phyloP scores from a whole-genome alignment of 805 yeast species.

The Candida sithepensis region DNA sequence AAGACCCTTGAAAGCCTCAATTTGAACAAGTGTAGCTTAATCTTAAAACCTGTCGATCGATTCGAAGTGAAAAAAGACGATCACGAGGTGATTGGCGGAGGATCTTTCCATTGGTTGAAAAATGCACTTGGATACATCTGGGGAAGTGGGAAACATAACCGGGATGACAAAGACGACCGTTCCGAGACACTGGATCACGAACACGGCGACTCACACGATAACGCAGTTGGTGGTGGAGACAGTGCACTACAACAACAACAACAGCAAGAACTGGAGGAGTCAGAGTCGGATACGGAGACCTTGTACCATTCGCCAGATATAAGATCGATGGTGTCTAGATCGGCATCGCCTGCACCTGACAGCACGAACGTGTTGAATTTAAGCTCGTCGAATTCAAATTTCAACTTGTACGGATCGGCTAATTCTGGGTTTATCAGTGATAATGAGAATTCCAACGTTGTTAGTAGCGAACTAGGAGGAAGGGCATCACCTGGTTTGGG shows the following conservation, averaged over 20 bases:
- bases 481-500: conserved; percentile 6
- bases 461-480: conserved; percentile 1
- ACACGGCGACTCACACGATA: background rate
- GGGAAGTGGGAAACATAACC: background rate
- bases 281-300: conserved; percentile 22
- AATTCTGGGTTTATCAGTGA: background rate
- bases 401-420: conserved; percentile 4
- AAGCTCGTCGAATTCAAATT: conserved; percentile 22
- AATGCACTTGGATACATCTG: conserved; percentile 15
- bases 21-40: conserved; percentile 65
- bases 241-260: background rate
- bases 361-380: conserved; percentile 9
- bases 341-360: conserved; percentile 15
- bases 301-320: conserved; percentile 26
- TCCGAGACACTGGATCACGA: background rate
- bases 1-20: conserved; percentile 49
- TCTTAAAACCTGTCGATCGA: conserved; percentile 56
- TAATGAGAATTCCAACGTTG: background rate
- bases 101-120: conserved; percentile 26
- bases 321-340: conserved; percentile 16
- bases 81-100: conserved; percentile 6
- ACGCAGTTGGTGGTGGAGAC: background rate
- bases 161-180: background rate
- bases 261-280: conserved; percentile 10
- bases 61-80: conserved; percentile 16